Conservation (phyloP, 208 protist genomes). For the Crithidia thermophila region DNA sequence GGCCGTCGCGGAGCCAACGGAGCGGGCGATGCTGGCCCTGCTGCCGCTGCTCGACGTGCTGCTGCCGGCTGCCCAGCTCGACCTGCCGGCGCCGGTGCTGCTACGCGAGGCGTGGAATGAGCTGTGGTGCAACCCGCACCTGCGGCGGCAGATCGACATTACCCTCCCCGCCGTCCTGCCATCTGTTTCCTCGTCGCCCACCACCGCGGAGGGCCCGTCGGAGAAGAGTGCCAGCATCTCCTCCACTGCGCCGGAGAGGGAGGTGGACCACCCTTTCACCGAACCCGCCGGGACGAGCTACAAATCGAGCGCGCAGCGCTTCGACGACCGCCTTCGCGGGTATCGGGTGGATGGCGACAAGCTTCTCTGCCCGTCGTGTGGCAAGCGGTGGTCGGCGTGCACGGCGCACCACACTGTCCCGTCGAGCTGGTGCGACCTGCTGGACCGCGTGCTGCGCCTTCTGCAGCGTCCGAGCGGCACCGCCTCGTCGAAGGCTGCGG, state of each 20-base stretch:
- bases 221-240: not conserved
- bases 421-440: constrained; percentile 56
- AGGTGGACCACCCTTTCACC: constrained; percentile 12
- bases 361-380: constrained; percentile 71
- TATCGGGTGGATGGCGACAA: constrained; percentile 9
- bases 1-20: constrained; percentile 6
- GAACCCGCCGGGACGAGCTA: constrained; percentile 16
- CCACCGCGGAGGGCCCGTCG: not conserved
- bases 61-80: constrained; percentile 25
- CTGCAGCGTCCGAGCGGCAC: constrained; percentile 11
- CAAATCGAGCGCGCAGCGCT: constrained; percentile 15
- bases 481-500: constrained; percentile 5
- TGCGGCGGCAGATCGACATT: constrained; percentile 34
- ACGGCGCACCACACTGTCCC: constrained; percentile 49
- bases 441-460: constrained; percentile 55
- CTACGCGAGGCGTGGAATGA: constrained; percentile 82
- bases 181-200: too few relatives aligned
- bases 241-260: constrained; percentile 1
- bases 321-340: constrained; percentile 6
- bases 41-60: constrained; percentile 37
- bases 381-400: constrained; percentile 61
- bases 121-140: constrained; percentile 43
- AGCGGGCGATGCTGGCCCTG: constrained; percentile 21
- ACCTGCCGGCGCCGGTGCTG: constrained; percentile 35
- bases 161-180: not conserved